Conservation (phyloP, 1,139 yeast genomes). For the Pichiaceae sp. region DNA sequence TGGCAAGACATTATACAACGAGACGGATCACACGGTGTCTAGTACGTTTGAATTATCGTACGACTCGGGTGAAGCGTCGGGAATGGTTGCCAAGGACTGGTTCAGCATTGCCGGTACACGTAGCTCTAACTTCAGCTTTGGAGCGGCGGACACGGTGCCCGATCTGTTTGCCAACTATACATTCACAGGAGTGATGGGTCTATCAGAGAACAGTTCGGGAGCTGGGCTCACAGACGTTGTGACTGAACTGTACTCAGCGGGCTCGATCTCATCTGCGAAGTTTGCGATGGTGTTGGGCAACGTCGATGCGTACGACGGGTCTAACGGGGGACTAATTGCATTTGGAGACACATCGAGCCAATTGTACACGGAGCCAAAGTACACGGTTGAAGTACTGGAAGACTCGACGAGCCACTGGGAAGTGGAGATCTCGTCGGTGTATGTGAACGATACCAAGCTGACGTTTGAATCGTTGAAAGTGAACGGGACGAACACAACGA, state of each 20-base stretch:
- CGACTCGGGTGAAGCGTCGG: conserved; percentile 48
- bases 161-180: conserved; percentile 42
- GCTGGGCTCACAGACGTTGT: conserved; percentile 31
- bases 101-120: conserved; percentile 35
- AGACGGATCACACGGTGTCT: conserved; percentile 9
- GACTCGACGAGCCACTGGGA: conserved; percentile 46
- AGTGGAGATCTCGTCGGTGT: conserved; percentile 32
- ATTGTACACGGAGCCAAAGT: conserved; percentile 34
- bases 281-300: conserved; percentile 35
- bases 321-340: conserved; percentile 35
- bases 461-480: conserved; percentile 23
- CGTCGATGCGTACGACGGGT: conserved; percentile 22
- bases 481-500: conserved; percentile 10
- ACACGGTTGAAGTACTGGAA: conserved; percentile 32
- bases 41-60: conserved; percentile 38
- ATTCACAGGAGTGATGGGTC: conserved; percentile 55
- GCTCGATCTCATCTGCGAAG: conserved; percentile 28
- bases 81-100: conserved; percentile 33
- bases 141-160: conserved; percentile 47
- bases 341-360: conserved; percentile 33
- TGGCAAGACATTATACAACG: conserved; percentile 17
- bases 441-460: conserved; percentile 26
- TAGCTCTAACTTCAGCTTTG: conserved; percentile 36
- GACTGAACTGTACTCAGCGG: conserved; percentile 27
- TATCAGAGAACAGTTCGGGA: conserved; percentile 30